A percentile compares a stretch with the other conserved stretches of the same genome.
Conservation (phyloP, 1,284 basidiomycete genomes). For the Puccinia sorghi region DNA sequence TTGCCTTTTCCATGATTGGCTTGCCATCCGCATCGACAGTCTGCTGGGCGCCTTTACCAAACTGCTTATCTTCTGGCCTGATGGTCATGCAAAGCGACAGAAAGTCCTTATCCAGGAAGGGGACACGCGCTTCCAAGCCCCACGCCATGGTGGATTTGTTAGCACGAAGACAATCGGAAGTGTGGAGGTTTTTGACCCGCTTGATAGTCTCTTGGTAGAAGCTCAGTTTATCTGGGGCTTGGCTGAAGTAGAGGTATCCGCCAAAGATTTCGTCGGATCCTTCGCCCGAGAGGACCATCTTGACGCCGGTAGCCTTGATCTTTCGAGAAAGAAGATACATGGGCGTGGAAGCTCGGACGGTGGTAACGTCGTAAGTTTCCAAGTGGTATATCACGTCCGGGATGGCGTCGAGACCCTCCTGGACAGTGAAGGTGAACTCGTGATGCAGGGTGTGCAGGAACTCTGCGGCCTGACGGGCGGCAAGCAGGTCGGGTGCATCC, state of each 20-base stretch:
- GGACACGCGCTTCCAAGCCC: conserved; percentile 98
- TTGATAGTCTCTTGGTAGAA: conserved; percentile 96
- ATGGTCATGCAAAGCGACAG: conserved; percentile 91
- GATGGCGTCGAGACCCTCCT: conserved; percentile 96
- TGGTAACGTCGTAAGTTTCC: conserved; percentile 99
- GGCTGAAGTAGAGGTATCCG: conserved; percentile 99
- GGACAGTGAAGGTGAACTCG: conserved; percentile 97
- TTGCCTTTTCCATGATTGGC: conserved; percentile 89
- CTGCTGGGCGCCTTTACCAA: conserved; percentile 77
- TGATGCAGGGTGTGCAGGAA: conserved; percentile 95
- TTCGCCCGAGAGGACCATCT: conserved; percentile 98
- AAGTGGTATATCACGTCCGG: conserved; percentile 98
- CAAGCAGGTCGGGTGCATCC: conserved; percentile 91
- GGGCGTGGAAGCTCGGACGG: conserved; percentile 93
- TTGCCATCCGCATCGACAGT: conserved; percentile 77
- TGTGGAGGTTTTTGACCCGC: conserved; percentile 97
- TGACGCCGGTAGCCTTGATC: conserved; percentile 99
- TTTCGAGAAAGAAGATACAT: conserved; percentile 89
- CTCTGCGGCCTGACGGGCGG: conserved; percentile 89
- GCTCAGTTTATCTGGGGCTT: conserved; percentile 80
- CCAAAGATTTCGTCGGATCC: conserved; percentile 98
- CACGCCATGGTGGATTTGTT: conserved; percentile 99
- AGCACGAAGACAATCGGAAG: conserved; percentile 93
- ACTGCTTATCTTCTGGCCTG: conserved; percentile 85
- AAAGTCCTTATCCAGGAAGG: conserved; percentile 97